Evolutionary conservation across 371 early-diverging fungal genomes (phyloP).

Genomic region (Capillidium rhysosporum): DNA sequence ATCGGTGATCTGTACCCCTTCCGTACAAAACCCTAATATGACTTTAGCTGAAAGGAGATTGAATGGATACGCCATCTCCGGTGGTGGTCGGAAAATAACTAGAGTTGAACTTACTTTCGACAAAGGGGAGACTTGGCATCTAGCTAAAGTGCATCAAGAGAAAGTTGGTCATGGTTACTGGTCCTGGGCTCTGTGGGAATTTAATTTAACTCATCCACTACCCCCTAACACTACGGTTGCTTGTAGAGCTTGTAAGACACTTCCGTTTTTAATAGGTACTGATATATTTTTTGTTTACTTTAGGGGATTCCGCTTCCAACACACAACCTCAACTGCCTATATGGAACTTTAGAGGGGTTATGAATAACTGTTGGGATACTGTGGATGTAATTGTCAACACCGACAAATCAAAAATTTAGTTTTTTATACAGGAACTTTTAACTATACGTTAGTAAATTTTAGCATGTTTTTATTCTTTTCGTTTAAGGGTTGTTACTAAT

Average conservation of each 20-base stretch:
- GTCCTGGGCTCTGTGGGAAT: slow-evolving; percentile 31
- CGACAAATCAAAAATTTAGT: background rate
- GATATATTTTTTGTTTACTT: background rate
- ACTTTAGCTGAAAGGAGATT: background rate
- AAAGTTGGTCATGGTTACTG: slow-evolving; percentile 17
- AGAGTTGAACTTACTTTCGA: slow-evolving; percentile 45
- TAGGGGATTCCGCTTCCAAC: slow-evolving; percentile 47
- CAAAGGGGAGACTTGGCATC: slow-evolving; percentile 52
- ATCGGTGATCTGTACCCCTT: slow-evolving; percentile 8
- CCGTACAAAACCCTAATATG: background rate
- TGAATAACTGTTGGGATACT: slow-evolving; percentile 59
- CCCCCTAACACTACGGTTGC: background rate
- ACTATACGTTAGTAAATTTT: too few relatives aligned
- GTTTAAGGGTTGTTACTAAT: too few relatives aligned
- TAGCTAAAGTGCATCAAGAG: slow-evolving; percentile 18
- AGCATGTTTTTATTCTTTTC: too few relatives aligned
- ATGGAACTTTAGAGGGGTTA: slow-evolving; percentile 69
- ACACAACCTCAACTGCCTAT: slow-evolving; percentile 47
- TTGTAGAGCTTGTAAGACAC: slow-evolving; percentile 8
- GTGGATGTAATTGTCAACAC: slow-evolving; percentile 10
- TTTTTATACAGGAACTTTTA: too few relatives aligned
- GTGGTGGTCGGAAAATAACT: background rate
- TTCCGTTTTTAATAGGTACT: too few relatives aligned
- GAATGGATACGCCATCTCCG: slow-evolving; percentile 8
- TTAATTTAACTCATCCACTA: background rate